Base-by-base conservation (phyloP, 1,284 basidiomycete species). In the Agroathelia rolfsii region DNA sequence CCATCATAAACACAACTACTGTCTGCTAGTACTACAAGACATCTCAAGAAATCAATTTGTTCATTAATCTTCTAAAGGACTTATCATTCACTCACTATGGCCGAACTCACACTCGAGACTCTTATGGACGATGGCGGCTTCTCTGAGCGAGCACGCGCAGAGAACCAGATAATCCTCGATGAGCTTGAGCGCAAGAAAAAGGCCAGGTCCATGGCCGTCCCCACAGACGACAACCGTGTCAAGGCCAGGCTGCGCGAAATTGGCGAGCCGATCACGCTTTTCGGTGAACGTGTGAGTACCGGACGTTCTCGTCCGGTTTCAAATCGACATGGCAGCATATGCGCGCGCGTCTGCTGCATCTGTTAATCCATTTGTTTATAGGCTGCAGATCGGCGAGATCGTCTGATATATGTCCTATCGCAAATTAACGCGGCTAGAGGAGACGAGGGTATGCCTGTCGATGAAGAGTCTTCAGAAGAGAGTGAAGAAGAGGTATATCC, bases 151-250 rank as follows among this genome's bases (percentile, higher is more conserved):
- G 82, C 80, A 33, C 64, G 72, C 41, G 51, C 72, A 28, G 82
- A 85, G 53, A 85, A 89, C 62, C 77, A 84, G 47, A 76, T 79
- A 39, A 72, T 92, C 30, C 66, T 92, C 34, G 85, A 90, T 52
- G 88, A 93, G 56, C 72, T 96, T n/a, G 90, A 95, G 54, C 72
- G 89, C 45, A 94, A 90, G 68, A 94, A 92, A 65, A 79, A 87
- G 48, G 84, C 92, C n/a, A 72, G 94, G 40, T 81, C 68, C 39
- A 74, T 97, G 59, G 93, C 93, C 10, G 89, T 98, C 3, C 95
- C 95, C 4, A 99, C 95, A 6, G 93, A 97, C 53, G 95, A 98
- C 58, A 79, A 73, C 46, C 82, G 85, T 41, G 94, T 99, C 44
- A 83, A 85, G 50, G 77, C 81, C 26, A 69, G 87, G 35, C 66